Base-by-base conservation (phyloP, 345 rosid species). In the Eucalyptus caleyi region DNA sequence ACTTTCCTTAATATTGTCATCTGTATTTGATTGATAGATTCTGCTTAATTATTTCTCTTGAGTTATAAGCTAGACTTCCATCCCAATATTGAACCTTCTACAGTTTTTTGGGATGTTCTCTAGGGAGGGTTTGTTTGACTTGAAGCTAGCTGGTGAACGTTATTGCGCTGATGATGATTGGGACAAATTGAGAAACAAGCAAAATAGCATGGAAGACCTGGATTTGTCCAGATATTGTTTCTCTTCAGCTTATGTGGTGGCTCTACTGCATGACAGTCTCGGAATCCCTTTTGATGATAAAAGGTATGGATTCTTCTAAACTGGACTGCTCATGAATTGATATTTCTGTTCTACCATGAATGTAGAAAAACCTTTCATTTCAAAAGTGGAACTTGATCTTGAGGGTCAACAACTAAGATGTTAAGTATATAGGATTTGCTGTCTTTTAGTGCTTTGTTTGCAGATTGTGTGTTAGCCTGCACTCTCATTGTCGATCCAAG, bases 201-300 rank as follows among this genome's bases (percentile, higher is more conserved):
- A 93, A 77, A 51, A 11, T 42, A 59, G 80, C 50, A 51, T 87
- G 86, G 94, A 90, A 91, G 93, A 90, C 62, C 50, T 90, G 90
- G 94, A 94, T 90, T 88, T 94, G 90, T 37, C 89, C 88, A 92
- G 93, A 92, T 92, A 93, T 87, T 94, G 95, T 86, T 94, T 93
- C 92, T 91, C 93, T 90, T 93, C 95, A 44, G 93, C 93, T 86
- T 93, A 93, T 67, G 88, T 89, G 8, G 91, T 91, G 69, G 94
- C 94, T 40, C 86, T 94, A 88, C 83, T 92, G 93, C 94, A 93
- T 82, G 94, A 94, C 67, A 59, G 89, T 86, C 91, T 93, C 50
- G 94, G 94, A 90, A 88, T 94, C 87, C 87, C 94, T 26, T 49
- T 89, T 91, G 88, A 91, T 80, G 94, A 90, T 34, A 88, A 87